Evolutionary conservation across 495 filamentous ascomycete species (phyloP).

Genomic region (Pyrenopolyporus hunteri): DNA sequence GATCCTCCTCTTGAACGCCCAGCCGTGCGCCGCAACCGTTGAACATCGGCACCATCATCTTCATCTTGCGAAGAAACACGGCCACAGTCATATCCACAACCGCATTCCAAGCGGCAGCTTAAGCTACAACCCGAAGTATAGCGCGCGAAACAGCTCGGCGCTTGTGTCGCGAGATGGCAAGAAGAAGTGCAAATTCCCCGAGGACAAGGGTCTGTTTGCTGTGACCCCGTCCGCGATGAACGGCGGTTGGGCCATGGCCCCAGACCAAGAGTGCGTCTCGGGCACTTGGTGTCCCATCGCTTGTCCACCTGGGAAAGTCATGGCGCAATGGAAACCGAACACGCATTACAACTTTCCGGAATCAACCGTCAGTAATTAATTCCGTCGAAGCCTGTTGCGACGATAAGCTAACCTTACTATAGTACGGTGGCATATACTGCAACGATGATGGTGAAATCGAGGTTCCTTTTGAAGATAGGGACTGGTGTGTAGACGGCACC

Average conservation of each 20-base stretch:
- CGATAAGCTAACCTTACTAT: constrained; percentile 38
- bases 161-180: constrained; percentile 45
- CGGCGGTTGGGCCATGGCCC: constrained; percentile 83
- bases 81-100: constrained; percentile 20
- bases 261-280: constrained; percentile 71
- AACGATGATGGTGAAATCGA: constrained; percentile 67
- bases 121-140: constrained; percentile 36
- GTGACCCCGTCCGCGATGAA: constrained; percentile 70
- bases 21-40: constrained; percentile 39
- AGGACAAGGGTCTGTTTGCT: constrained; percentile 68
- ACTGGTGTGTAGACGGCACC: constrained; percentile 75
- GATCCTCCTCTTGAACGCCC: constrained; percentile 49
- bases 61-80: constrained; percentile 40
- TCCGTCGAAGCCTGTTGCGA: not conserved
- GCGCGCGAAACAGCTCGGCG: constrained; percentile 24
- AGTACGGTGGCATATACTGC: constrained; percentile 83
- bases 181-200: constrained; percentile 68
- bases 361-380: constrained; percentile 69
- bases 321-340: constrained; percentile 78
- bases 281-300: constrained; percentile 80
- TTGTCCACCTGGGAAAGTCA: constrained; percentile 76
- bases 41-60: constrained; percentile 47
- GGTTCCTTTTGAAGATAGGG: constrained; percentile 72
- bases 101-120: constrained; percentile 15
- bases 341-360: constrained; percentile 71